Conservation (phyloP, 1,284 basidiomycete genomes). For the Sutorius eximius region DNA sequence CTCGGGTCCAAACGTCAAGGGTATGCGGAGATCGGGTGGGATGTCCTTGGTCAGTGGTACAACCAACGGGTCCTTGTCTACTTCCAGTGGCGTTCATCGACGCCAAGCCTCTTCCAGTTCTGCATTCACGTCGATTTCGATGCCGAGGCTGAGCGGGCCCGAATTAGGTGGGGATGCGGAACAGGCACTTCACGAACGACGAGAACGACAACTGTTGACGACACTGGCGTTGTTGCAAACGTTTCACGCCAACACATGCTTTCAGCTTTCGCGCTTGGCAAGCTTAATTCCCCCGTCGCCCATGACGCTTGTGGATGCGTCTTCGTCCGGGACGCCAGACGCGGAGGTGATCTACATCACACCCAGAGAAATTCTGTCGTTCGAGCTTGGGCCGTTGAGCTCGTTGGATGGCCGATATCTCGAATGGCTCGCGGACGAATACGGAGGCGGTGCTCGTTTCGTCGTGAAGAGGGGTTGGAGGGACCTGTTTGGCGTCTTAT, state of each 20-base stretch:
- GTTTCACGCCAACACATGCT: conserved; percentile 68
- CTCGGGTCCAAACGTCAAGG: conserved; percentile 33
- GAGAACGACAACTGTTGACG: conserved; percentile 52
- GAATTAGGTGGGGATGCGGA: conserved; percentile 7
- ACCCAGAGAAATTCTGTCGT: conserved; percentile 61
- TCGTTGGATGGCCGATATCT: conserved; percentile 65
- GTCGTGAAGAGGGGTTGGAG: conserved; percentile 50
- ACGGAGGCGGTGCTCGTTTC: conserved; percentile 47
- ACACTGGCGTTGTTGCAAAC: conserved; percentile 69
- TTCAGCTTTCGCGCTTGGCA: conserved; percentile 62
- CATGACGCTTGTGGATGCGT: conserved; percentile 3
- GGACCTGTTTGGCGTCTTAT: conserved; percentile 46
- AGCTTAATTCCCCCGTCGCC: conserved; percentile 41
- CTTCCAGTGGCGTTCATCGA: conserved; percentile 25
- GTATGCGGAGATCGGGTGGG: conserved; percentile 40
- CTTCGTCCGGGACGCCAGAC: conserved; percentile 4
- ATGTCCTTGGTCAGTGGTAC: conserved; percentile 36
- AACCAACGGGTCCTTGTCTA: conserved; percentile 38
- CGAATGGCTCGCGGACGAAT: conserved; percentile 72
- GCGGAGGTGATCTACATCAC: conserved; percentile 36
- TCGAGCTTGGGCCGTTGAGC: conserved; percentile 73
- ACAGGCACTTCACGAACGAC: conserved; percentile 29
- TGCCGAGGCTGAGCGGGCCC: conserved; percentile 16
- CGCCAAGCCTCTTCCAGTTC: conserved; percentile 34
- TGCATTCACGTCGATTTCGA: conserved; percentile 20